These are phyloP conservation scores for Graphilbum ipis-grandicollis DNA, from an alignment of 2,329 filamentous ascomycete species.

Conservation along the genomic window DNA sequence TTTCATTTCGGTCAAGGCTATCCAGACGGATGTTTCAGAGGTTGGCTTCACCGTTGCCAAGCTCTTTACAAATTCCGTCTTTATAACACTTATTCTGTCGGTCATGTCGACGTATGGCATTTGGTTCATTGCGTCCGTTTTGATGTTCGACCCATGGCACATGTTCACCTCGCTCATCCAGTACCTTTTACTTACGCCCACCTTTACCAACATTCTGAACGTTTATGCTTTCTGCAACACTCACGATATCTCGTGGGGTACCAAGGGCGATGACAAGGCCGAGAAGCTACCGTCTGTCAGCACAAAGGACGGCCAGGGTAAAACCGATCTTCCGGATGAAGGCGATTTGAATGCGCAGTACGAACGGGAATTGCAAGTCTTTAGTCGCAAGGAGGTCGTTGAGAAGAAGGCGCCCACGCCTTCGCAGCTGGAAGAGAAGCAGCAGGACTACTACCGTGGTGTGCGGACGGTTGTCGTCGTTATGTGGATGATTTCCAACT, in stretches of 20 bases:
- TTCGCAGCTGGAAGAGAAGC: constrained; percentile 51
- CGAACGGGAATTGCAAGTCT: constrained; percentile 62
- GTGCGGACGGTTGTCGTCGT: constrained; percentile 85
- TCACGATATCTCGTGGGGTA: constrained; percentile 78
- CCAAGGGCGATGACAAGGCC: constrained; percentile 92
- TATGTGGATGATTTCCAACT: constrained; percentile 93
- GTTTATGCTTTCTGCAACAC: constrained; percentile 99
- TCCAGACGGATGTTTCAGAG: constrained; percentile 51
- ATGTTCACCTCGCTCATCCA: constrained; percentile 94
- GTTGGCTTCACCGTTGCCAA: constrained; percentile 53
- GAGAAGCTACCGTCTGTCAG: constrained; percentile 79
- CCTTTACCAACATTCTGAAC: constrained; percentile 96
- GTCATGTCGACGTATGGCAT: constrained; percentile 83
- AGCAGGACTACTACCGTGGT: constrained; percentile 97
- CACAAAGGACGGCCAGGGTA: constrained; percentile 74
- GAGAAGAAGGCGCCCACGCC: constrained; percentile 45
- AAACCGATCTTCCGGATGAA: constrained; percentile 91
- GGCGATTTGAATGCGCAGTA: constrained; percentile 92
- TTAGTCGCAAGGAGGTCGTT: constrained; percentile 56
- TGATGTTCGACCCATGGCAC: constrained; percentile 98
- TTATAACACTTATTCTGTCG: constrained; percentile 87
- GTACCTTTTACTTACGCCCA: constrained; percentile 87
- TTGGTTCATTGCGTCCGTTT: constrained; percentile 76
- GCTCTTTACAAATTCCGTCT: constrained; percentile 74
- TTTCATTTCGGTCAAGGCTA: constrained; percentile 80